Evolutionary conservation across 106 monocot genomes (phyloP), one percentile per base, ranked within the genome.

Genomic region (Dendrobium chrysotoxum): DNA sequence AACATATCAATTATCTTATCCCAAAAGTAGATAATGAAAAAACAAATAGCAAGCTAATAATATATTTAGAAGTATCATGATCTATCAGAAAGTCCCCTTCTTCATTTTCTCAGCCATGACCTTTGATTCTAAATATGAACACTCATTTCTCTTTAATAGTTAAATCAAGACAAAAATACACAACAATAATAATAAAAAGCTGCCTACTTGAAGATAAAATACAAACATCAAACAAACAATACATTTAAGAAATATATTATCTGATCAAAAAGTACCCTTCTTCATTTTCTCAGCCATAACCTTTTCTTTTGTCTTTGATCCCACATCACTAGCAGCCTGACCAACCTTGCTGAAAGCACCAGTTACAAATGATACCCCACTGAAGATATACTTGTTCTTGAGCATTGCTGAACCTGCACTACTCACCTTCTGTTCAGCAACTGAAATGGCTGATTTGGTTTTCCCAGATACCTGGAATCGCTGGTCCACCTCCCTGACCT

Each of bases 401-500:
- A 91, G 70, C 13, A 88, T 85, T 40, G 91, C 88, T 16, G 86
- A 88, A 4, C 91, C 91, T 12, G 86, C 91, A 71, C 61, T 79
- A 81, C 88, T 91, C 50, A 88, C 86, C 54, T 80, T 91, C 79
- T 88, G 88, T 85, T 87, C 91, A 17, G 91, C 88, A 28, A 55
- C 86, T 13, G 86, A 40, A 45, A 91, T 76, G 21, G 88, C 88
- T 1, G 86, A 86, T 78, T 88, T 88, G 38, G 88, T 88, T 83
- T 88, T 88, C 61, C 88, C 88, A 0, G 91, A 91, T 9, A 91
- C 86, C 44, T 88, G 88, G 72, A 91, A 88, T 66, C 81, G 88
- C 80, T 88, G 79, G 77, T 91, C 91, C 74, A 91, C 79, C 72
- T 91, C 88, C 72, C 83, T 85, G 44, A 91, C 87, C 57, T 88